Conservation (phyloP, 2,329 filamentous ascomycete genomes). For the Aspergillus fumigatus region DNA sequence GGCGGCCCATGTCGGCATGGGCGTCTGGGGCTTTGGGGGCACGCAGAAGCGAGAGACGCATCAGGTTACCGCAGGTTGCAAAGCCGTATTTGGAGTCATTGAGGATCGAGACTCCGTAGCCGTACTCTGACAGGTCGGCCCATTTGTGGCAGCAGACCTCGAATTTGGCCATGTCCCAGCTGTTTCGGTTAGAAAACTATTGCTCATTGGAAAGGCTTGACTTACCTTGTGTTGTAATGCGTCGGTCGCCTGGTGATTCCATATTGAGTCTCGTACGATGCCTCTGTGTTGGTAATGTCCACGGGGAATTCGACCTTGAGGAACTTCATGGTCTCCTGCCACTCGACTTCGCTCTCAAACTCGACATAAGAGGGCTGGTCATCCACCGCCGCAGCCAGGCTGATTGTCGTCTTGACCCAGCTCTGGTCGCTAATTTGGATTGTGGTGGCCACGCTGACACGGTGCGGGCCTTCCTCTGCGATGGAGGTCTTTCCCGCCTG, state of each 20-base stretch:
- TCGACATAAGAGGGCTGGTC: slow-evolving; percentile 68
- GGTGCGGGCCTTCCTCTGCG: slow-evolving; percentile 65
- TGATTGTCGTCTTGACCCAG: slow-evolving; percentile 81
- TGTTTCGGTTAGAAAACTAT: slow-evolving; percentile 26
- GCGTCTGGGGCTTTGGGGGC: slow-evolving; percentile 90
- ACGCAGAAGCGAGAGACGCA: slow-evolving; percentile 82
- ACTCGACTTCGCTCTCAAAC: slow-evolving; percentile 82
- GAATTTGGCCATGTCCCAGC: slow-evolving; percentile 97
- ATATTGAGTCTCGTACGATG: slow-evolving; percentile 92
- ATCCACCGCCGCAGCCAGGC: slow-evolving; percentile 64
- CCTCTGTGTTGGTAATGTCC: slow-evolving; percentile 83
- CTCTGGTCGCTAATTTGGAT: slow-evolving; percentile 85
- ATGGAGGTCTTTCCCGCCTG: slow-evolving; percentile 64
- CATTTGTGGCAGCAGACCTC: slow-evolving; percentile 96
- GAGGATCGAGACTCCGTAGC: slow-evolving; percentile 85
- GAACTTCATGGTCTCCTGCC: slow-evolving; percentile 96
- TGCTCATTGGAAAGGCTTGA: slow-evolving; percentile 1
- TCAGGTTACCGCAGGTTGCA: slow-evolving; percentile 79
- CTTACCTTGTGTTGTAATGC: slow-evolving; percentile 87
- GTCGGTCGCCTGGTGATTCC: slow-evolving; percentile 85
- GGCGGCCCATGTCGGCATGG: slow-evolving; percentile 88
- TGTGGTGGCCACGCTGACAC: slow-evolving; percentile 75
- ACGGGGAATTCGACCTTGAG: slow-evolving; percentile 98
- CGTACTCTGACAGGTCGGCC: slow-evolving; percentile 81
- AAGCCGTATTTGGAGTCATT: slow-evolving; percentile 98